A percentile compares a stretch with the other conserved stretches of the same genome.
Evolutionary conservation across 345 rosid species (phyloP).

Genomic region (Microthlaspi erraticum): DNA sequence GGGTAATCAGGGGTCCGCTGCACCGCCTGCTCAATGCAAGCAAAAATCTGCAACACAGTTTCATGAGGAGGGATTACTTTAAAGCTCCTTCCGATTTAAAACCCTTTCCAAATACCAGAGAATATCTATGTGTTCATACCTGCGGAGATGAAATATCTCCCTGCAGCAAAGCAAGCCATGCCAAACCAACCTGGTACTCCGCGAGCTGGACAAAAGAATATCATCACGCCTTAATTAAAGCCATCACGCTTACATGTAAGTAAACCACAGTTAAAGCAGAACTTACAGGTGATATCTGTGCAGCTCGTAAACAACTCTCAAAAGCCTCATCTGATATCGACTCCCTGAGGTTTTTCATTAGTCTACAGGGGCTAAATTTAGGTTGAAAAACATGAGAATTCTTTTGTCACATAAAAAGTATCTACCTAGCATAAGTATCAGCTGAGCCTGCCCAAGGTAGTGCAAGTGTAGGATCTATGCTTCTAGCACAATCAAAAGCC

Average conservation of each 20-base stretch:
- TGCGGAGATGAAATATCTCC: constrained; percentile 79
- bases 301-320: constrained; percentile 94
- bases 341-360: constrained; percentile 58
- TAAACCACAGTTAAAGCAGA: constrained; percentile 15
- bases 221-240: constrained; percentile 33
- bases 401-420: constrained; percentile 24
- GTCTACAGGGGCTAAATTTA: constrained; percentile 2
- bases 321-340: constrained; percentile 71
- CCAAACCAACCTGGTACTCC: constrained; percentile 92
- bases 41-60: constrained; percentile 68
- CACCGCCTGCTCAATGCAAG: constrained; percentile 89
- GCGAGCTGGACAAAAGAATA: constrained; percentile 65
- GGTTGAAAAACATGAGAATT: constrained; percentile 6
- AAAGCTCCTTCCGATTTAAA: not conserved
- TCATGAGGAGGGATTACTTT: not conserved
- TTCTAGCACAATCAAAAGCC: constrained; percentile 95
- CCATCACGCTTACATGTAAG: constrained; percentile 18
- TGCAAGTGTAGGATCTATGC: constrained; percentile 94
- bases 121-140: constrained; percentile 49
- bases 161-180: constrained; percentile 74
- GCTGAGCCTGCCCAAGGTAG: constrained; percentile 99
- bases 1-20: constrained; percentile 78
- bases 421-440: constrained; percentile 68
- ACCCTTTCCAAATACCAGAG: not conserved
- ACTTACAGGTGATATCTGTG: constrained; percentile 82